Evolutionary conservation across 257 asterid species (phyloP), one percentile per base, ranked within the genome.

Genomic region (Rauvolfia tetraphylla): DNA sequence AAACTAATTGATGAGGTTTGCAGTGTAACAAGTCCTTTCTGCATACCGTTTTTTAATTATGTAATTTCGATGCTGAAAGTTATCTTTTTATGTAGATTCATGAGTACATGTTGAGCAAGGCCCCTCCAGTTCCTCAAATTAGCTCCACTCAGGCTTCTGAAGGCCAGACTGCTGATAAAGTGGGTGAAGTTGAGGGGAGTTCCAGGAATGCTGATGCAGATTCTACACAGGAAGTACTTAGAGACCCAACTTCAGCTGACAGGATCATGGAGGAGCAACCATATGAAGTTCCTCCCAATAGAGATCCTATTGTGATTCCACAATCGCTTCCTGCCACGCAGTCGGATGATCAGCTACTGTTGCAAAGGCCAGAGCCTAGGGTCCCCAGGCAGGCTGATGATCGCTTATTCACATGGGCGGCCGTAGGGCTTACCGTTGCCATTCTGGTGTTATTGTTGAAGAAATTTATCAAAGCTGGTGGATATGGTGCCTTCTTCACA

Each of bases 391-490:
- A 86, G 72, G 85, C 85, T 17, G 89, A 85, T 62, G 98, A 91
- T 65, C 91, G 97, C 20, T 34, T 93, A 72, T 89, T 90, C 80
- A 93, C 96, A 51, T 87, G 89, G 96, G 98, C 97, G 39, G 96
- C 95, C 63, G 84, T 91, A 20, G 98, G 88, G 79, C 93, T 93
- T 36, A 86, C 95, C 77, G 62, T 93, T 75, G 97, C 98, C 61
- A 91, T 93, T 65, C 82, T 86, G n/a, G 89, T 90, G 70, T 93
- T 93, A 65, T 79, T 93, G 78, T 78, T 93, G 85, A 93, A 91
- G 91, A 93, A 91, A 84, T 91, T 89, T 81, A 80, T 93, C 87
- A 93, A 89, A 87, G 92, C 97, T 63, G 87, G 87, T 36, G 97
- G 97, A 51, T 81, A 91, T 15, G 92, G 92, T 48, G 88, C 93